Conservation (phyloP, 2,329 filamentous ascomycete species). For the Claviceps maximensis region DNA sequence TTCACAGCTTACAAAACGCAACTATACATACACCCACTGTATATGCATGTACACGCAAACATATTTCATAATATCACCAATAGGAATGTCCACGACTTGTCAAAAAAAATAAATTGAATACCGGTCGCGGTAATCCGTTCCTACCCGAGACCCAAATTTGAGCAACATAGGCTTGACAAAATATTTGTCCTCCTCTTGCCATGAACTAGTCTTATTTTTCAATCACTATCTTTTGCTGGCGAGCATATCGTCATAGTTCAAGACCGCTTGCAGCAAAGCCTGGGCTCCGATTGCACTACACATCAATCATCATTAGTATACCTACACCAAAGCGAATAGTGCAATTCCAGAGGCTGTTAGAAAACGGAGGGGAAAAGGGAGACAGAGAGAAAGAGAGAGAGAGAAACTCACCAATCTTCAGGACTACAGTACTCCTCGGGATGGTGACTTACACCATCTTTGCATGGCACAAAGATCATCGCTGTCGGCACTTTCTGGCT, state of each 20-base stretch:
- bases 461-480: constrained; percentile 27
- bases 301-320: neutral
- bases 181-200: neutral
- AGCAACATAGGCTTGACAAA: neutral
- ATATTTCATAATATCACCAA: neutral
- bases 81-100: neutral
- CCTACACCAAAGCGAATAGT: neutral
- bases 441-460: constrained; percentile 24
- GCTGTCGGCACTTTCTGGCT: constrained; percentile 20
- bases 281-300: constrained; percentile 15
- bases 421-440: constrained; percentile 23
- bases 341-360: neutral
- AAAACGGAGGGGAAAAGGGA: too few relatives aligned
- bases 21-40: too few relatives aligned
- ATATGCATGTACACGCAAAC: too few relatives aligned
- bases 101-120: neutral
- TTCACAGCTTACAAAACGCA: neutral
- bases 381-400: too few relatives aligned
- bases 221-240: neutral
- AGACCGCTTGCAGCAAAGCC: constrained; percentile 13
- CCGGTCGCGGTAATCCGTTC: neutral
- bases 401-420: constrained; percentile 18
- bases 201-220: neutral
- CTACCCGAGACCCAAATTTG: neutral
- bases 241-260: constrained; percentile 11